Evolutionary conservation across 2,329 filamentous ascomycete species (phyloP), one percentile per base, ranked within the genome.

Genomic region (Onygenales sp.): DNA sequence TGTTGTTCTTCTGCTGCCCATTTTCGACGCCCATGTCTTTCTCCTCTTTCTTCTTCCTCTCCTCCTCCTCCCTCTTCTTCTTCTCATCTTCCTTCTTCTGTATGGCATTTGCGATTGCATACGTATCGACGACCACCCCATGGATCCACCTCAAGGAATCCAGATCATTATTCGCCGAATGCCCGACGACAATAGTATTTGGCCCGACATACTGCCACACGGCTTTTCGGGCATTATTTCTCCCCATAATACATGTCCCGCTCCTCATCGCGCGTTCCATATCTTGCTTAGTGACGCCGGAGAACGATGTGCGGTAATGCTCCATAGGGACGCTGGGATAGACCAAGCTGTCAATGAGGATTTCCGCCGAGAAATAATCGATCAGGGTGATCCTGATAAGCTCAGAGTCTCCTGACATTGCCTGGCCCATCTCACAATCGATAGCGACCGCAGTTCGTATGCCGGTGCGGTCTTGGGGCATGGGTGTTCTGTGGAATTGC

Each of bases 361-460:
- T 59, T 13, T 69, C 60, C 5, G 70, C 66, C 13, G 75, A 70
- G 59, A 79, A 77, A 59, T 77, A 77, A 59, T 80, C 78, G 43
- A 81, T 61, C 2, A 74, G 59, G 0, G 75, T 75, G 2, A 81
- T 43, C 7, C 77, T 75, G 55, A 81, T 79, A 8, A 80, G 65
- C 56, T 80, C 76, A 0, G 67, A 64, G 17, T 79, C 75, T 10
- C 73, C 70, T 3, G 66, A 66, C 10, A 60, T 59, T 1, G 75
- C 66, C 0, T 66, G 72, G 21, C 77, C 78, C 77, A 81, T 80
- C 57, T 81, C 78, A 55, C 78, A 81, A 56, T 81, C 78, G 7
- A 81, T 65, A 0, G 72, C 75, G 2, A 80, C 72, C 2, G 61
- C 64, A 8, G 39, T 11, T 10, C 38, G 49, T 32, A 43, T 51